Evolutionary conservation across 1,284 basidiomycete genomes (phyloP).

Genomic region (Ustilago crameri): DNA sequence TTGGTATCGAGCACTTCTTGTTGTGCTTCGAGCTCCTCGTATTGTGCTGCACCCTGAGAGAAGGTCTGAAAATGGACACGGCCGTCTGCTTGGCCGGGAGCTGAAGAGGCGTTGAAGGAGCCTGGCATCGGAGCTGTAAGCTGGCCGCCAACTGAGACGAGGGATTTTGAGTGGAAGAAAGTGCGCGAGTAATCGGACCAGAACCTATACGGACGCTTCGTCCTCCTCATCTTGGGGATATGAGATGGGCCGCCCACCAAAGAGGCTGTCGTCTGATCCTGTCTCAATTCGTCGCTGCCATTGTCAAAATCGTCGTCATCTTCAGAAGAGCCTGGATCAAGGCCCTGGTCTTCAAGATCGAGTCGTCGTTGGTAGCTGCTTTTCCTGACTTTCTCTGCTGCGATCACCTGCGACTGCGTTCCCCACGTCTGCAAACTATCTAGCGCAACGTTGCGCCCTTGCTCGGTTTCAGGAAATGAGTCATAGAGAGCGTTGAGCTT

Average conservation of each 20-base stretch:
- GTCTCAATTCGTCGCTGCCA: conserved; percentile 13
- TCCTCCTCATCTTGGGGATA: conserved; percentile 10
- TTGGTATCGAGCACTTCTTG: conserved; percentile 56
- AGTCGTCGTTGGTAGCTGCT: conserved; percentile 43
- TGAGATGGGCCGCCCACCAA: background rate
- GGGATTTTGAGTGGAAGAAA: conserved; percentile 56
- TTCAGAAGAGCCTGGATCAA: conserved; percentile 34
- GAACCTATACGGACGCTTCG: conserved; percentile 34
- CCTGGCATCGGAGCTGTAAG: conserved; percentile 48
- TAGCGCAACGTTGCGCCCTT: conserved; percentile 18
- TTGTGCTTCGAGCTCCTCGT: conserved; percentile 51
- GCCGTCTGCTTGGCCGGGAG: conserved; percentile 14
- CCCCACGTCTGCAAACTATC: conserved; percentile 37
- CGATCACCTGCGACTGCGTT: conserved; percentile 21
- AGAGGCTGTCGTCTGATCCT: background rate
- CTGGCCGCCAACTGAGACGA: conserved; percentile 51
- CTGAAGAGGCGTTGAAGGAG: conserved; percentile 31
- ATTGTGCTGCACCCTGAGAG: conserved; percentile 44
- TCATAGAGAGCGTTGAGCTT: conserved; percentile 53
- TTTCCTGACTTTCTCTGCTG: conserved; percentile 17
- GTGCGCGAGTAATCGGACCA: conserved; percentile 62
- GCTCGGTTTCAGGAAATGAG: conserved; percentile 23
- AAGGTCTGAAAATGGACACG: conserved; percentile 44
- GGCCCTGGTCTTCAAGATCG: conserved; percentile 46
- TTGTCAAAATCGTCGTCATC: conserved; percentile 9